These are phyloP conservation scores for Carex sylvatica DNA, from an alignment of 202 grass and related monocot species.

Conservation along the genomic window DNA sequence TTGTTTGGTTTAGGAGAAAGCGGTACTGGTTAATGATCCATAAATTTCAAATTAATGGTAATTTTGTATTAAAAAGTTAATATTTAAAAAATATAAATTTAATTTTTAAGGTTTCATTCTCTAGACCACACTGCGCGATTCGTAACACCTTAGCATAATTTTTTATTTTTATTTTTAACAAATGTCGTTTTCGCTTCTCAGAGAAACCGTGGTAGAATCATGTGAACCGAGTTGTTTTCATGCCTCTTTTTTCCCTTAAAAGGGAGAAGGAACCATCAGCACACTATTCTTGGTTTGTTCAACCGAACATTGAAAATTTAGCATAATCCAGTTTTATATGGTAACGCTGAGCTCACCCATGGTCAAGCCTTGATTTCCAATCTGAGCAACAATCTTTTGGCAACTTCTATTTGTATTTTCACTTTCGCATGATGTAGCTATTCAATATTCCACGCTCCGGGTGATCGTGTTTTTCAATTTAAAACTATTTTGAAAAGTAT, in stretches of 20 bases:
- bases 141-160: too few species aligned
- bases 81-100: too few species aligned
- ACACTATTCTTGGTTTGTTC: conserved; percentile 4
- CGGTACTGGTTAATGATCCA: not conserved
- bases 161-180: not conserved
- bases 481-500: not conserved
- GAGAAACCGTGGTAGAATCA: not conserved
- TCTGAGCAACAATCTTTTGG: not conserved
- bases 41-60: not conserved
- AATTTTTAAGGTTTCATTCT: not conserved
- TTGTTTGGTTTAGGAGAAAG: too few species aligned
- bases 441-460: not conserved
- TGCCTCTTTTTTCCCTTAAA: not conserved
- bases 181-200: not conserved
- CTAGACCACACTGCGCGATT: not conserved
- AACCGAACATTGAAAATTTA: not conserved
- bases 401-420: conserved; percentile 9
- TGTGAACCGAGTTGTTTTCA: not conserved
- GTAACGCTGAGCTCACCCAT: not conserved
- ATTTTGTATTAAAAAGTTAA: not conserved
- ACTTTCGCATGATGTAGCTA: not conserved
- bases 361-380: not conserved
- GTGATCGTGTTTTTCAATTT: not conserved
- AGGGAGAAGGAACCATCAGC: not conserved
- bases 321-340: not conserved